Percentiles rank a stretch among this genome's conserved stretches.
Conservation (phyloP, 805 yeast species). For the Teunomyces aglyptinius region DNA sequence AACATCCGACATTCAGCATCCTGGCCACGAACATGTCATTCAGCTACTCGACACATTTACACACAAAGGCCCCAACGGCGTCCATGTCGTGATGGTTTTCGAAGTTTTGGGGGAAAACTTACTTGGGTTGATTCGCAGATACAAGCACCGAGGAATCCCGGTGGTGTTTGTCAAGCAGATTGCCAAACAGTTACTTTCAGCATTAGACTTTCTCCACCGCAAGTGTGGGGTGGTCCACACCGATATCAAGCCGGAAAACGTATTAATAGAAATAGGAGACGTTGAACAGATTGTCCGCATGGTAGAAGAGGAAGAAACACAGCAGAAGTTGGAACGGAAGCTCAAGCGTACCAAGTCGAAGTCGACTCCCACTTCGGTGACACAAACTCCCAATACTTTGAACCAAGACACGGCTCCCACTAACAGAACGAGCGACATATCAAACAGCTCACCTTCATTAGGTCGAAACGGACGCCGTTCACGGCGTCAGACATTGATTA, state of each 20-base stretch:
- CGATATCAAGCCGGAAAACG: constrained; percentile 73
- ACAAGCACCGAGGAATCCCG: constrained; percentile 78
- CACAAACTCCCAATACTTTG: constrained; percentile 1
- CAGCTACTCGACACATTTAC: constrained; percentile 79
- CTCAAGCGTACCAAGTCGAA: constrained; percentile 28
- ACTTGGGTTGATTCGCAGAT: constrained; percentile 77
- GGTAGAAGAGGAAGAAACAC: constrained; percentile 60
- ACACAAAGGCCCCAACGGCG: constrained; percentile 88
- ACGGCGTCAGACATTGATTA: constrained; percentile 72
- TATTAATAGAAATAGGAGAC: constrained; percentile 76
- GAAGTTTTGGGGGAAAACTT: constrained; percentile 95
- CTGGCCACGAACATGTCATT: constrained; percentile 81
- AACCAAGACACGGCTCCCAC: not conserved
- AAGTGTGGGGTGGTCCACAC: constrained; percentile 75
- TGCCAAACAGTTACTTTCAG: constrained; percentile 71
- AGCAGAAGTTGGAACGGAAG: constrained; percentile 42
- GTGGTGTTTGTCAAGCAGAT: constrained; percentile 73
- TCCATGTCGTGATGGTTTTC: constrained; percentile 94
- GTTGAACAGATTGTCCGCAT: constrained; percentile 72
- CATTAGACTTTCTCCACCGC: constrained; percentile 70
- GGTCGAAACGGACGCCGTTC: constrained; percentile 51
- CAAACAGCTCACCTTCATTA: constrained; percentile 32
- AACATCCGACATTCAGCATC: constrained; percentile 62
- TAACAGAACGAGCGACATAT: not conserved
- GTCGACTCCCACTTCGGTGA: constrained; percentile 10